A percentile compares a stretch with the other conserved stretches of the same genome.
phyloP scores from a whole-genome alignment of 2,329 filamentous ascomycete genomes.

The Fusarium phyllophilum region DNA sequence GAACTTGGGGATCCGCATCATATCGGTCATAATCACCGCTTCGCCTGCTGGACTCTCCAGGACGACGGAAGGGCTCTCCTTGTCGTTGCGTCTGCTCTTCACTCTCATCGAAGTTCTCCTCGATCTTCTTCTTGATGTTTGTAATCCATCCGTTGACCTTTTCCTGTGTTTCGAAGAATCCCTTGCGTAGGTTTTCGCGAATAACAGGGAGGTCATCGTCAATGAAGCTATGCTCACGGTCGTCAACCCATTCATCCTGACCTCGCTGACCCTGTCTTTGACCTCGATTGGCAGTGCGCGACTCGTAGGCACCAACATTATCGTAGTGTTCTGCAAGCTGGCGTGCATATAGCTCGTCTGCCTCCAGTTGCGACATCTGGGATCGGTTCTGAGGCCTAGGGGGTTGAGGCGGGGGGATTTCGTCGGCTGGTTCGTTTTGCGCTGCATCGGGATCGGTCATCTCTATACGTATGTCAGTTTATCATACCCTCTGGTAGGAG shows the following conservation, averaged over 20 bases:
- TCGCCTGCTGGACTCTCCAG: conserved; percentile 71
- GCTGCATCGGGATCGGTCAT: conserved; percentile 83
- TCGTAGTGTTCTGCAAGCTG: conserved; percentile 94
- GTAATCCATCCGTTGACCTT: conserved; percentile 95
- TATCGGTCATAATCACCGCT: conserved; percentile 93
- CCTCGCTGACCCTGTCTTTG: conserved; percentile 54
- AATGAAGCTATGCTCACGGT: conserved; percentile 88
- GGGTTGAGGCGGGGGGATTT: conserved; percentile 76
- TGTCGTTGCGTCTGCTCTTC: conserved; percentile 55
- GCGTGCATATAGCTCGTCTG: conserved; percentile 90
- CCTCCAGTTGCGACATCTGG: conserved; percentile 82
- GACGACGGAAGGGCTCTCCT: conserved; percentile 57
- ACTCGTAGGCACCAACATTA: conserved; percentile 67
- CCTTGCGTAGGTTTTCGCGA: conserved; percentile 90
- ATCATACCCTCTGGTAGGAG: not conserved
- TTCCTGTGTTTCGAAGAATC: conserved; percentile 91
- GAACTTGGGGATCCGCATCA: conserved; percentile 90
- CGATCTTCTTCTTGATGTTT: conserved; percentile 90
- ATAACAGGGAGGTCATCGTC: conserved; percentile 97
- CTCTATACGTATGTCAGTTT: conserved; percentile 55
- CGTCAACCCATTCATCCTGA: conserved; percentile 56
- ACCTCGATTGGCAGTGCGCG: conserved; percentile 61
- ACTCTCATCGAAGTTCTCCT: conserved; percentile 84
- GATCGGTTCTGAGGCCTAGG: conserved; percentile 75
- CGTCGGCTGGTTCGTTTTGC: conserved; percentile 62